Conservation (phyloP, 2,329 filamentous ascomycete species). For the Hypoxylon sp. region DNA sequence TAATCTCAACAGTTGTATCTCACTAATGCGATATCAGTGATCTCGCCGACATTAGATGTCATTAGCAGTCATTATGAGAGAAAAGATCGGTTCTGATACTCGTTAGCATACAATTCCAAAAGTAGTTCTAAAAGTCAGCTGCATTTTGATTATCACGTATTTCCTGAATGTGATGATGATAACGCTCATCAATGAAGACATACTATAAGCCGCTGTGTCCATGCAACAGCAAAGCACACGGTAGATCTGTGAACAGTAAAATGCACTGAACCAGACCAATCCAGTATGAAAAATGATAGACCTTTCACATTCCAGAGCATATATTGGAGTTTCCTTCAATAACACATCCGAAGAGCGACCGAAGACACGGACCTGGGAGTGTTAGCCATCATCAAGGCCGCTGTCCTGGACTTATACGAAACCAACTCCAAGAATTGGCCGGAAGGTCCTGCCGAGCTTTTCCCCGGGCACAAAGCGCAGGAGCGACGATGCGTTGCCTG, state of each 20-base stretch:
- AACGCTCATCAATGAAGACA: slow-evolving; percentile 20
- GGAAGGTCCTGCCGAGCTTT: slow-evolving; percentile 11
- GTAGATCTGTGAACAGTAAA: no score
- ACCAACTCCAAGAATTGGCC: slow-evolving; percentile 21
- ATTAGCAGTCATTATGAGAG: no score
- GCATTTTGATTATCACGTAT: no score
- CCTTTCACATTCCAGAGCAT: slow-evolving; percentile 28
- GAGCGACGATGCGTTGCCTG: slow-evolving; percentile 17
- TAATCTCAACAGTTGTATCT: no score
- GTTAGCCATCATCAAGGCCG: slow-evolving; percentile 21
- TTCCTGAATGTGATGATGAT: slow-evolving; percentile 17
- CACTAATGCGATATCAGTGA: no score
- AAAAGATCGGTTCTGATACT: no score
- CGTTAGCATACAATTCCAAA: no score
- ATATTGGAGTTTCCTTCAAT: slow-evolving; percentile 8
- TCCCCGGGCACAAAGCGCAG: slow-evolving; percentile 6
- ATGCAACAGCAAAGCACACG: background rate
- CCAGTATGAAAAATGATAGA: slow-evolving; percentile 8
- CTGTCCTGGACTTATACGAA: slow-evolving; percentile 24
- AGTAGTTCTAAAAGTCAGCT: no score
- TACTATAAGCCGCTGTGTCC: slow-evolving; percentile 23
- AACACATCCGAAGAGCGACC: slow-evolving; percentile 1
- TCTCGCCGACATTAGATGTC: no score
- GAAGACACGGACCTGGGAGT: slow-evolving; percentile 23
- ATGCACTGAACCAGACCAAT: slow-evolving; percentile 17